Conservation (phyloP, 306 rosid species). For the Betula pendula region DNA sequence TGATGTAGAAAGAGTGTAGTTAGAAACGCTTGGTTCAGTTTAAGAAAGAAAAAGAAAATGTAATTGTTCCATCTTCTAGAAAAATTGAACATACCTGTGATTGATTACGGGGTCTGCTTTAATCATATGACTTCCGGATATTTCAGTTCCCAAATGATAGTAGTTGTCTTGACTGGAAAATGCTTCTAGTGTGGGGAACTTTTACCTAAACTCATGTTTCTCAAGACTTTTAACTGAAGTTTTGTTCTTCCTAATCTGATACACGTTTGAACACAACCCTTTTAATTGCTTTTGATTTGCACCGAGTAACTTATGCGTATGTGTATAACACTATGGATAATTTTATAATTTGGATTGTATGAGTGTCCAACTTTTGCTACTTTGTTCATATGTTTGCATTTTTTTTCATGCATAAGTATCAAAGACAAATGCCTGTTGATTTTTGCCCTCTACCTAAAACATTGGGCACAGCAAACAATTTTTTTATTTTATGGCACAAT, state of each 20-base stretch:
- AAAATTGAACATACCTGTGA: background rate
- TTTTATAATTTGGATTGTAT: background rate
- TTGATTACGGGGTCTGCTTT: background rate
- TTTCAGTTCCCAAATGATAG: background rate
- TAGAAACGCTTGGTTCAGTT: background rate
- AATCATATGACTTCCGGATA: background rate
- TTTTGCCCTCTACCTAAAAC: background rate
- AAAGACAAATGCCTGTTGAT: background rate
- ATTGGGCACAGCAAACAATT: background rate
- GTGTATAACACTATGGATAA: background rate
- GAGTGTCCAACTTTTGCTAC: background rate
- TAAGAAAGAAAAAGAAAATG: background rate
- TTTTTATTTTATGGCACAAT: background rate
- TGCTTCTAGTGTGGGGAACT: background rate
- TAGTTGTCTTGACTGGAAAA: conserved; percentile 1
- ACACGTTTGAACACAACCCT: background rate
- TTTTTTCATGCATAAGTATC: background rate
- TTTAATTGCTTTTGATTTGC: background rate
- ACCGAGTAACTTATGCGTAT: background rate
- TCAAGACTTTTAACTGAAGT: background rate
- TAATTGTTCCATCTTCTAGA: background rate
- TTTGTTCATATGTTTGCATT: background rate
- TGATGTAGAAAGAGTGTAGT: background rate
- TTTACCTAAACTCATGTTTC: background rate
- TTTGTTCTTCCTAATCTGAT: background rate